These are phyloP conservation scores for Brassica rapa DNA, from an alignment of 345 rosid species.

Conservation along the genomic window DNA sequence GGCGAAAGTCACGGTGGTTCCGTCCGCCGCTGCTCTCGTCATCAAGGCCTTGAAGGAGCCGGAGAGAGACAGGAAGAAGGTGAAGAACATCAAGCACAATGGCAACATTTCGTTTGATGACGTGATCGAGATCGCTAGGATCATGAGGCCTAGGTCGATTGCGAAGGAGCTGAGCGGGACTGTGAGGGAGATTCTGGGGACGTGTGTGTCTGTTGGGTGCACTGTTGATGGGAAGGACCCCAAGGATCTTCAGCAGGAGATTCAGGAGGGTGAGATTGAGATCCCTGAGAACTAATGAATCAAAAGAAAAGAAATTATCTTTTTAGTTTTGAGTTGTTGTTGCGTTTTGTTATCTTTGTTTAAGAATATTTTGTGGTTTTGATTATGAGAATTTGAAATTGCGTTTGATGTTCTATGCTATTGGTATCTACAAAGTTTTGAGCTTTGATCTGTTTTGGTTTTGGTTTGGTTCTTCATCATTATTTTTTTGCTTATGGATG, in stretches of 20 bases:
- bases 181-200: slow-evolving; percentile 47
- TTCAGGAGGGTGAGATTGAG: slow-evolving; percentile 46
- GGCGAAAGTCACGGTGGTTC: slow-evolving; percentile 60
- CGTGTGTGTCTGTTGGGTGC: slow-evolving; percentile 47
- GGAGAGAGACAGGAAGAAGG: slow-evolving; percentile 45
- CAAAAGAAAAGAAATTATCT: neutral
- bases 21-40: slow-evolving; percentile 59
- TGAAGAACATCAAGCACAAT: slow-evolving; percentile 43
- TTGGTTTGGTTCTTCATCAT: no score
- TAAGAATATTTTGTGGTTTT: neutral
- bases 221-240: slow-evolving; percentile 71
- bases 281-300: slow-evolving; percentile 36
- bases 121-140: slow-evolving; percentile 43
- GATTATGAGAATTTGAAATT: neutral
- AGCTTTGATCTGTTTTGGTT: no score
- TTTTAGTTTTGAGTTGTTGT: slow-evolving; percentile 33
- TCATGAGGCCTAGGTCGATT: slow-evolving; percentile 44
- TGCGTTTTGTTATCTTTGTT: slow-evolving; percentile 6
- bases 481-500: neutral
- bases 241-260: slow-evolving; percentile 47
- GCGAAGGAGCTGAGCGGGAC: slow-evolving; percentile 48
- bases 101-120: slow-evolving; percentile 45
- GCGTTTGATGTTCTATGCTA: slow-evolving; percentile 4
- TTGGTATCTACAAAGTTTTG: neutral
- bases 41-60: slow-evolving; percentile 58